Base-by-base conservation (phyloP, 2,329 filamentous ascomycete genomes). In the Claviceps fusiformis region DNA sequence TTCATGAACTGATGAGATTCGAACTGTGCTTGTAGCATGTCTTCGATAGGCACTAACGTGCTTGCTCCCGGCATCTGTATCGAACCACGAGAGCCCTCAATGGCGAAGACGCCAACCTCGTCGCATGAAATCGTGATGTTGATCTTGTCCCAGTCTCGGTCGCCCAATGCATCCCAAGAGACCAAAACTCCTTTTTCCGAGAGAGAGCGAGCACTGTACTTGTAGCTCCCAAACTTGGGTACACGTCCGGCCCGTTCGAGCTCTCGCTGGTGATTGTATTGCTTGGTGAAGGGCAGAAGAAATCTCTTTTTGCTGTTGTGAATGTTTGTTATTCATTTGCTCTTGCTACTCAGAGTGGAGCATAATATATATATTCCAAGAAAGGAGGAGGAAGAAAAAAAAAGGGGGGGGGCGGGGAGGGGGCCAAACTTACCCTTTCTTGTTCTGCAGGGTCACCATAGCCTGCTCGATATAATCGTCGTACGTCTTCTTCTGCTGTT, bases 401-500 rank as follows among this genome's bases (percentile, higher is more conserved):
- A 24, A 24, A 24, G 24, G n/a, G 4, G 9, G 6, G 17, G 33
- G n/a, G 4, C 17, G 6, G 17, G 33, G 33, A 29, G 10, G 8
- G 15, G n/a, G 7, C n/a, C n/a, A 41, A 49, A 70, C 79, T 68
- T 77, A 85, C 81, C 86, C 91, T 72, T 96, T 96, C 71, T 96
- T 95, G 72, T 88, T 95, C 70, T 97, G 93, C 56, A 98, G 77
- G 5, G 95, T 98, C 57, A 91, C 80, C 89, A 98, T 96, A 51
- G 93, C 92, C 70, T 95, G 91, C 73, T 98, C 95, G 65, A 98
- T 95, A 71, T 98, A 98, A 73, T 98, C 90, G 67, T 98, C 95
- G 73, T 98, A 98, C 60, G 86, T 93, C 77, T 95, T 95, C 58
- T 95, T 82, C 72, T 98, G 93, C 62, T 90, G 87, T 67, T 98